Evolutionary conservation across 495 filamentous ascomycete species (phyloP), one percentile per base, ranked within the genome.

Genomic region (Bryoglossum gracile): DNA sequence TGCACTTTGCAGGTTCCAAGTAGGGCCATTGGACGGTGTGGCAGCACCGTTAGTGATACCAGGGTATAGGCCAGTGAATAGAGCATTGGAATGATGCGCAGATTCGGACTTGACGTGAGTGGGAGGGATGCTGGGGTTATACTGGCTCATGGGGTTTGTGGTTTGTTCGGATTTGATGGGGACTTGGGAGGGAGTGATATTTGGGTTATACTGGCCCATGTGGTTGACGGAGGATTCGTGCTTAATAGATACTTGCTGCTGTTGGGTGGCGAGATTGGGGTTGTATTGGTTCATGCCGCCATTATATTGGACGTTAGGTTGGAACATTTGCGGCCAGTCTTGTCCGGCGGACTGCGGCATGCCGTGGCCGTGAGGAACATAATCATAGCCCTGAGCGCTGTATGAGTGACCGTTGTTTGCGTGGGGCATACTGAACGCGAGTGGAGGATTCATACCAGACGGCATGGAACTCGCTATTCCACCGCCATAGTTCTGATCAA

Each of bases 311-410:
- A 74, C 69, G 68, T 74, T 78, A 67, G 80, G 68, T 71, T 83
- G 81, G 72, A 83, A 86, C 75, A 85, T 80, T 58, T 79, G 73
- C 53, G 81, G 71, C 82, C 82, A 87, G 65, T 86, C 81, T 68
- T 80, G 62, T 56, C 62, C 51, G 16, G 22, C 48, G 40, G 56
- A 50, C 32, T 54, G 50, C 17, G 54, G 36, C 39, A 35, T 34
- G 50, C 42, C 43, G 54, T 47, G 57, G 56, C 45, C 46, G 25
- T 60, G 45, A 13, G 46, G 37, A 26, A 48, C 37, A 44, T 56
- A 61, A 48, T 61, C 55, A 54, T 58, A 58, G 51, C 45, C 45
- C 52, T 61, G 51, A n/a, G n/a, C n/a, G 44, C 32, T 47, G 35
- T 58, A 55, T 51, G 58, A 53, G 44, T 51, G 53, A 54, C 58